Conservation (phyloP, 2,329 filamentous ascomycete species). For the Sclerotinia sclerotiorum region DNA sequence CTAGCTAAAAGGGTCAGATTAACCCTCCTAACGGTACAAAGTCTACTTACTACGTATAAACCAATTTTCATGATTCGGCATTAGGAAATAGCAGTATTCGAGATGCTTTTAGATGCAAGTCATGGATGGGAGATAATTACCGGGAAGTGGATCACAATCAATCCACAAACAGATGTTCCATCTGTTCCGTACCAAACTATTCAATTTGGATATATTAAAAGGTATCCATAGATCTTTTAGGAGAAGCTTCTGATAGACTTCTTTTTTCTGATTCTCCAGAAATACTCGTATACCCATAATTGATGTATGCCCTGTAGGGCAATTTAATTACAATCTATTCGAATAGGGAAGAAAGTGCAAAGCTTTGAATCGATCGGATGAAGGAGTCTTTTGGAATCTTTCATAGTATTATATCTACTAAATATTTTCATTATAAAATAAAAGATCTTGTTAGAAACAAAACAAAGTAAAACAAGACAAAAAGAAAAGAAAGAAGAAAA, state of each 20-base stretch:
- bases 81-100: background rate
- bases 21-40: too few species aligned
- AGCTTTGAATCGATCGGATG: too few species aligned
- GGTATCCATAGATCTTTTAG: background rate
- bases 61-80: background rate
- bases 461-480: too few species aligned
- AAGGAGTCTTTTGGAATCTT: too few species aligned
- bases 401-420: too few species aligned
- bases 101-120: conserved; percentile 10
- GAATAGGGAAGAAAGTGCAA: background rate
- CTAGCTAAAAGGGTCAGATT: too few species aligned
- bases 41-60: too few species aligned
- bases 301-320: background rate
- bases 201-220: conserved; percentile 3
- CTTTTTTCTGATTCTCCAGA: background rate
- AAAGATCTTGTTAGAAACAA: too few species aligned
- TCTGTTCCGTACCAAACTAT: background rate
- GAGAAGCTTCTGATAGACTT: background rate
- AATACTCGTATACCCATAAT: background rate
- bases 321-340: background rate
- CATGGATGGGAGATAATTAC: conserved; percentile 15
- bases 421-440: too few species aligned
- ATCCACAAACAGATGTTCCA: background rate
- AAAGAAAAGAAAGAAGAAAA: too few species aligned
- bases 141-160: conserved; percentile 3